phyloP scores from a whole-genome alignment of 345 rosid genomes.

The Pelargonium nanum region DNA sequence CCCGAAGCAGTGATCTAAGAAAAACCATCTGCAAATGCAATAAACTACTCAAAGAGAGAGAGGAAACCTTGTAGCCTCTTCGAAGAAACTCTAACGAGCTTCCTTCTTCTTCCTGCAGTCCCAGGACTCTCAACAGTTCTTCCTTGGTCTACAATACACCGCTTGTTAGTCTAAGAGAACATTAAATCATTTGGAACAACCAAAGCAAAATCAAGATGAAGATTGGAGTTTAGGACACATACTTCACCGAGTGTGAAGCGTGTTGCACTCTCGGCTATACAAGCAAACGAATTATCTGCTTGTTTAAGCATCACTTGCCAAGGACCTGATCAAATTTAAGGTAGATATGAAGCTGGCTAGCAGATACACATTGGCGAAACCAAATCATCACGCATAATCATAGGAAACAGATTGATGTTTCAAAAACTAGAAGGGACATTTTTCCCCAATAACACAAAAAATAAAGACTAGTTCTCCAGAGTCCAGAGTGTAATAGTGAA shows the following conservation, averaged over 20 bases:
- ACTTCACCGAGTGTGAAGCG: conserved; percentile 92
- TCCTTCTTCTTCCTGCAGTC: conserved; percentile 87
- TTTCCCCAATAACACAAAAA: too few species aligned
- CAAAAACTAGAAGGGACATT: too few species aligned
- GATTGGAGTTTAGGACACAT: conserved; percentile 11
- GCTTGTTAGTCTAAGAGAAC: conserved; percentile 6
- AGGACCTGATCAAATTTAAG: conserved; percentile 49
- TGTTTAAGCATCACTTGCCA: conserved; percentile 99
- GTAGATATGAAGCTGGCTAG: neutral
- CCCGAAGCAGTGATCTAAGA: neutral
- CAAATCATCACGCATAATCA: too few species aligned
- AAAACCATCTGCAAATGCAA: neutral
- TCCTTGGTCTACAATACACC: conserved; percentile 63
- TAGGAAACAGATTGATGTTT: too few species aligned
- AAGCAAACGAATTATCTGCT: conserved; percentile 74
- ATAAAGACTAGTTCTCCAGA: too few species aligned
- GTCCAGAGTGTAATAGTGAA: too few species aligned
- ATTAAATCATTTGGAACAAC: neutral
- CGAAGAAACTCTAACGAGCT: conserved; percentile 85
- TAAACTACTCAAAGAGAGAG: neutral
- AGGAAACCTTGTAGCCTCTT: conserved; percentile 72
- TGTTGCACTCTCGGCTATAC: conserved; percentile 71
- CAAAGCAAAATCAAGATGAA: conserved; percentile 4
- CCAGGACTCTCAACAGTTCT: conserved; percentile 75
- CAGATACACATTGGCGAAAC: neutral